Base-by-base conservation (phyloP, 2,329 filamentous ascomycete genomes). In the Aspergillus pseudoterreus region DNA sequence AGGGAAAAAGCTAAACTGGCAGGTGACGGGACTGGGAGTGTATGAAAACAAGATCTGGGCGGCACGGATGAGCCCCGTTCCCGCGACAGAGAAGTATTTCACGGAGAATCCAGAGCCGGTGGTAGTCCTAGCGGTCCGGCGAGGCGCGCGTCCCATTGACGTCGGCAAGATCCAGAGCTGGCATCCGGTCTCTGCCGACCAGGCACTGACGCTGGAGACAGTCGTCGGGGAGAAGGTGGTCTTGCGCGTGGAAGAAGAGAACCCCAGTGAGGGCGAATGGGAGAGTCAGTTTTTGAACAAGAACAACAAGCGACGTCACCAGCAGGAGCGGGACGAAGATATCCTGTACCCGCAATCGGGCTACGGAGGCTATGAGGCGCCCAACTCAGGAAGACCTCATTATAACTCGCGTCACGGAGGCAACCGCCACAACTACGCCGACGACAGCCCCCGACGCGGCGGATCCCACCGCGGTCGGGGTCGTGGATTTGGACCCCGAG, bases 11-110 rank as follows among this genome's bases (percentile, higher is more conserved):
- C 81, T 95, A 72, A 83, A 77, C 38, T 99, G 92, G 90, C 83
- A 89, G 68, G 86, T 96, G 4, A 88, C 84, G 0, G 90, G 86
- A 35, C 83, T 86, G 5, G 90, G 84, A 0, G 83, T 81, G 58
- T 84, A 83, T 58, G 87, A 96, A 54, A 86, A 91, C 67, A 87
- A 82, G 60, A 81, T 97, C 36, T 99, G 92, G 92, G 94, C 92
- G 4, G 90, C 87, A 14, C 81, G 85, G 41, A 82, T 96, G 10
- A 80, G 83, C 30, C 90, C 94, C 1, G 79, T 92, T 0, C 84
- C 86, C 0, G 75, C 82, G 14, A 82, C 80, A 0, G 82, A 85
- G 36, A 80, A 78, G 43, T 85, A 85, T 59, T 87, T 94, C 72
- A 92, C 90, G 0, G 90, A 95, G 58, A 92, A 91, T 63, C 79